These are phyloP conservation scores for Trametes cinnabarina DNA, from an alignment of 768 basidiomycete genomes.

Conservation along the genomic window DNA sequence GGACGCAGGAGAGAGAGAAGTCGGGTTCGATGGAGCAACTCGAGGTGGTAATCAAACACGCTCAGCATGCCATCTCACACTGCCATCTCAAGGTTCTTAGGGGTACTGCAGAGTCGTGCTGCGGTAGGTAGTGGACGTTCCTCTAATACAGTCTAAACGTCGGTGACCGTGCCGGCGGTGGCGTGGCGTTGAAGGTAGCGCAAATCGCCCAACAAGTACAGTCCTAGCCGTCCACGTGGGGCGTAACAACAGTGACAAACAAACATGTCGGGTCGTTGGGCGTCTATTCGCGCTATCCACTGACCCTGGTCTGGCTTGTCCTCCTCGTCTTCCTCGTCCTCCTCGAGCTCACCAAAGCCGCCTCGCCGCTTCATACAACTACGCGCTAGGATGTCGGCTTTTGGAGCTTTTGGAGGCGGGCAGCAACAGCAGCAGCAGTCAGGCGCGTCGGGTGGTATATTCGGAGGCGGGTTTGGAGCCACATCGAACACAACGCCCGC, in stretches of 20 bases:
- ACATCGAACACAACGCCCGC: neutral
- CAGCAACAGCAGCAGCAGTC: slow-evolving; percentile 24
- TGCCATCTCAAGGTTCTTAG: neutral
- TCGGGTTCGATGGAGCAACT: neutral
- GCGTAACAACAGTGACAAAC: neutral
- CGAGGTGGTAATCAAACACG: no score
- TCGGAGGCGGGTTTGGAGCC: slow-evolving; percentile 5
- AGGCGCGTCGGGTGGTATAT: neutral
- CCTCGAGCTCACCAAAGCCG: neutral
- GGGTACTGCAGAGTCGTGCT: neutral
- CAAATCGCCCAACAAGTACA: no score
- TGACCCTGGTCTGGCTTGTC: neutral
- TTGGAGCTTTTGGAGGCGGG: slow-evolving; percentile 20
- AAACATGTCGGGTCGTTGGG: neutral
- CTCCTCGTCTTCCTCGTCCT: neutral
- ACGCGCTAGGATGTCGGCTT: slow-evolving; percentile 8
- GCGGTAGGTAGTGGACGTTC: slow-evolving; percentile 1
- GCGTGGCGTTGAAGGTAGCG: no score
- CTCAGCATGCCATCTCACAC: no score
- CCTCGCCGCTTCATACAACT: neutral
- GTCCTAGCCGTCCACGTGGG: no score
- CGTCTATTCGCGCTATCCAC: neutral
- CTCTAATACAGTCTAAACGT: no score
- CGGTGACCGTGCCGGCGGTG: no score
- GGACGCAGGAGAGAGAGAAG: neutral